Conservation (phyloP, 2,329 filamentous ascomycete species). For the Colletotrichum spinosum region DNA sequence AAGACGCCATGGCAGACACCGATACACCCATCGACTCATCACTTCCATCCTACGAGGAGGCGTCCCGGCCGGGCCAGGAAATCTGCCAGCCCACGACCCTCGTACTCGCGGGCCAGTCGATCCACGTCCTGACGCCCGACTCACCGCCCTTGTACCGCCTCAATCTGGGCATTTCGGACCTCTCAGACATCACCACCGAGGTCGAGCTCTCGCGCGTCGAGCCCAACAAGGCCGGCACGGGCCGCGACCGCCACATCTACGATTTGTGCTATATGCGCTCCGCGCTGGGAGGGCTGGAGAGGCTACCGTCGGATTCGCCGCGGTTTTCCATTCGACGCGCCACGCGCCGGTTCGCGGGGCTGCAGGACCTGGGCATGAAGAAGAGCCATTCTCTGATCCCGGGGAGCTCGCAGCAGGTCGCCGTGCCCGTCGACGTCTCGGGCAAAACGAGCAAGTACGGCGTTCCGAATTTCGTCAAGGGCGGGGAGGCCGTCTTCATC, state of each 20-base stretch:
- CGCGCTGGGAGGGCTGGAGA: slow-evolving; percentile 6
- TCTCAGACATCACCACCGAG: slow-evolving; percentile 17
- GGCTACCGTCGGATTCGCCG: slow-evolving; percentile 21
- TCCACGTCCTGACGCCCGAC: slow-evolving; percentile 18
- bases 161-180: slow-evolving; percentile 10
- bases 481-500: slow-evolving; percentile 1
- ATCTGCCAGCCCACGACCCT: slow-evolving; percentile 17
- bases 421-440: slow-evolving; percentile 2
- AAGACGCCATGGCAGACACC: background rate
- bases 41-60: slow-evolving; percentile 13
- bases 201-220: slow-evolving; percentile 16
- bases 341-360: slow-evolving; percentile 2
- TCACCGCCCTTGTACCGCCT: slow-evolving; percentile 8
- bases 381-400: slow-evolving; percentile 6
- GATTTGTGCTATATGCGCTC: slow-evolving; percentile 20
- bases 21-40: background rate
- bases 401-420: background rate
- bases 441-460: slow-evolving; percentile 20
- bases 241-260: slow-evolving; percentile 14
- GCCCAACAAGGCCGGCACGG: slow-evolving; percentile 8
- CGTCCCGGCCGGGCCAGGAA: slow-evolving; percentile 12
- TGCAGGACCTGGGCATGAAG: slow-evolving; percentile 17
- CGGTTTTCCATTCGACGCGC: slow-evolving; percentile 11
- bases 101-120: slow-evolving; percentile 8
- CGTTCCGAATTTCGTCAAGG: slow-evolving; percentile 20